phyloP scores from a whole-genome alignment of 768 basidiomycete genomes.

The Plicaturopsis crispa region DNA sequence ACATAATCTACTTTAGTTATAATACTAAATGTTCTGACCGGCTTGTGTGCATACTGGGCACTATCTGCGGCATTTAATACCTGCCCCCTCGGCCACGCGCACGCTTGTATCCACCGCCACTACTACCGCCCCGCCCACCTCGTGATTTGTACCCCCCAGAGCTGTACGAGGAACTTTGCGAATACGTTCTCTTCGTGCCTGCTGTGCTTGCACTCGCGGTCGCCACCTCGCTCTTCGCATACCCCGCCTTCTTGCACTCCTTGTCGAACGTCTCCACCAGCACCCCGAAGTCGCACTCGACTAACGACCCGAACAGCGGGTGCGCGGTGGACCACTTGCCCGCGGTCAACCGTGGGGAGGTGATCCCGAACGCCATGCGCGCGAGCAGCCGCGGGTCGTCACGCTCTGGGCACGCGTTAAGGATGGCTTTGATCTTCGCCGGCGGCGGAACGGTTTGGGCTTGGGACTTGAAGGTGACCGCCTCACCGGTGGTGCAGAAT shows the following conservation, averaged over 20 bases:
- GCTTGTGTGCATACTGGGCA: too few species aligned
- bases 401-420: slow-evolving; percentile 34
- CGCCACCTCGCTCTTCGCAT: slow-evolving; percentile 11
- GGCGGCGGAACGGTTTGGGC: slow-evolving; percentile 17
- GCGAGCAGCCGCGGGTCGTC: slow-evolving; percentile 44
- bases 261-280: slow-evolving; percentile 32
- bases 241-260: slow-evolving; percentile 30
- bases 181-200: slow-evolving; percentile 13
- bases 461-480: slow-evolving; percentile 21
- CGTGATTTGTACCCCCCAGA: neutral
- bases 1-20: too few species aligned
- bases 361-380: slow-evolving; percentile 42
- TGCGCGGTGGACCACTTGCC: slow-evolving; percentile 32
- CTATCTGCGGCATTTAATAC: too few species aligned
- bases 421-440: slow-evolving; percentile 25
- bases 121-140: slow-evolving; percentile 4
- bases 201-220: slow-evolving; percentile 4
- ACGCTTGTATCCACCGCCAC: slow-evolving; percentile 4
- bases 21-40: too few species aligned
- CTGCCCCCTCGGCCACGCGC: too few species aligned
- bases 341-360: slow-evolving; percentile 33
- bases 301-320: slow-evolving; percentile 38
- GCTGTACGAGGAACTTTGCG: slow-evolving; percentile 4
- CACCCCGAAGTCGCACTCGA: slow-evolving; percentile 28
- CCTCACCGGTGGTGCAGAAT: slow-evolving; percentile 29